These are phyloP conservation scores for Rosa hybrid DNA, from an alignment of 331 rosid genomes.

Conservation along the genomic window DNA sequence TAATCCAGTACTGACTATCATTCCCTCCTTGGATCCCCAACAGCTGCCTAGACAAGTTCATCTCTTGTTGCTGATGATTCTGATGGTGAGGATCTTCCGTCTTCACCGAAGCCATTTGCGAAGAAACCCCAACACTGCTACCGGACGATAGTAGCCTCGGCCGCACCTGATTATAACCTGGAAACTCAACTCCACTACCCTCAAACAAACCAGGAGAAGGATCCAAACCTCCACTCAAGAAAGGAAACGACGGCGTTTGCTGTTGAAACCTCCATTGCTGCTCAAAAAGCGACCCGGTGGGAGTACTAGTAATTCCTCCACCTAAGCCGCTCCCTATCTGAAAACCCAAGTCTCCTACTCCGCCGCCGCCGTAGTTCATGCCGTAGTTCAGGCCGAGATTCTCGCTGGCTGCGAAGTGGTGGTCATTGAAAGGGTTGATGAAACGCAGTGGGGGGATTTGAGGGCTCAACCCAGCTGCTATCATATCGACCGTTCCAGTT, in stretches of 20 bases:
- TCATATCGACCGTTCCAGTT: slow-evolving; percentile 30
- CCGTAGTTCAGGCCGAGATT: slow-evolving; percentile 57
- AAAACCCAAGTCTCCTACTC: slow-evolving; percentile 50
- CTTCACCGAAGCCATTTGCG: slow-evolving; percentile 59
- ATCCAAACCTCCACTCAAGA: slow-evolving; percentile 54
- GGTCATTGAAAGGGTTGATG: slow-evolving; percentile 65
- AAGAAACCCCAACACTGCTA: slow-evolving; percentile 34
- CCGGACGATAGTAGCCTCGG: slow-evolving; percentile 38
- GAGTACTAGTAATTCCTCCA: not conserved
- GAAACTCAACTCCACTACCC: slow-evolving; percentile 28
- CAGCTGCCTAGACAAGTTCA: slow-evolving; percentile 61
- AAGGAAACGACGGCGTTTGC: slow-evolving; percentile 71
- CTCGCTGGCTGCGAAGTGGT: slow-evolving; percentile 39
- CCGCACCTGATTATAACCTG: slow-evolving; percentile 40
- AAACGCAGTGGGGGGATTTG: slow-evolving; percentile 58
- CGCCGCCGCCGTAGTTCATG: slow-evolving; percentile 32
- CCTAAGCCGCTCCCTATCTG: slow-evolving; percentile 46
- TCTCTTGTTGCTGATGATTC: slow-evolving; percentile 33
- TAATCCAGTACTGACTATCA: slow-evolving; percentile 61
- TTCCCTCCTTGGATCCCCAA: slow-evolving; percentile 43
- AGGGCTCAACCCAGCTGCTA: slow-evolving; percentile 37
- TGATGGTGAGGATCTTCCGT: slow-evolving; percentile 56
- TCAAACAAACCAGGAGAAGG: slow-evolving; percentile 44
- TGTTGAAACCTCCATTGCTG: slow-evolving; percentile 76
- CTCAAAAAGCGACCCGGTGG: slow-evolving; percentile 37